Evolutionary conservation across 2,329 filamentous ascomycete genomes (phyloP).

Genomic region (Sporothrix euskadiensis): DNA sequence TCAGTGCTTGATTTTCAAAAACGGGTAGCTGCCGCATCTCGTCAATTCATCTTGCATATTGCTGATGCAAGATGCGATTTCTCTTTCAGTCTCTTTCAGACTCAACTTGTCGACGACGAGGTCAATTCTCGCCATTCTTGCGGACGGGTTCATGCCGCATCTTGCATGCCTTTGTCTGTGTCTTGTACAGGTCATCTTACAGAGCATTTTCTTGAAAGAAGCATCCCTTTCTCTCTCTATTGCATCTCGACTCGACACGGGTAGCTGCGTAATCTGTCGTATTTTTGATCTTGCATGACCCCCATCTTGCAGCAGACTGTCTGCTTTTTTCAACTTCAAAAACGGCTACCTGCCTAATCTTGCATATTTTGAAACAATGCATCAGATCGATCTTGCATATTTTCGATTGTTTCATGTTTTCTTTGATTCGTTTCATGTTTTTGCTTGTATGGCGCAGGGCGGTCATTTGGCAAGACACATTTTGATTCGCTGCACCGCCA

Average conservation of each 20-base stretch:
- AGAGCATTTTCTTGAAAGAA: too few species aligned
- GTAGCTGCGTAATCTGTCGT: not conserved
- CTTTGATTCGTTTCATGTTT: not conserved
- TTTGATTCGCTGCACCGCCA: not conserved
- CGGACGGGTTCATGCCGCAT: not conserved
- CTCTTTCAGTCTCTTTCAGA: not conserved
- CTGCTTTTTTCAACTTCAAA: not conserved
- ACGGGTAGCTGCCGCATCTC: not conserved
- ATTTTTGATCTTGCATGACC: not conserved
- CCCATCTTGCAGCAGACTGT: not conserved
- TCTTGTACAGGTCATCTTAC: not conserved
- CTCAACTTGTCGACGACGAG: not conserved
- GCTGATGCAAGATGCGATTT: not conserved
- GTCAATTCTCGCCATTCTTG: not conserved
- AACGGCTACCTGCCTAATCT: slow-evolving; percentile 20
- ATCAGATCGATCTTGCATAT: not conserved
- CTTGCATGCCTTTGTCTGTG: not conserved
- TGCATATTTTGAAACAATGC: slow-evolving; percentile 9
- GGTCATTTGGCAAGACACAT: not conserved
- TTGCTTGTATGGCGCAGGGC: not conserved
- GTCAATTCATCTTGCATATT: not conserved
- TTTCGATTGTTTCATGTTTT: not conserved
- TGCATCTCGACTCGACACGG: not conserved
- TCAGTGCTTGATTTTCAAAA: not conserved
- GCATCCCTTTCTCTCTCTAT: too few species aligned